Percentiles rank a stretch among this genome's conserved stretches.
These are phyloP conservation scores for Saturnispora bothae DNA, from an alignment of 805 yeast genomes.

Conservation along the genomic window DNA sequence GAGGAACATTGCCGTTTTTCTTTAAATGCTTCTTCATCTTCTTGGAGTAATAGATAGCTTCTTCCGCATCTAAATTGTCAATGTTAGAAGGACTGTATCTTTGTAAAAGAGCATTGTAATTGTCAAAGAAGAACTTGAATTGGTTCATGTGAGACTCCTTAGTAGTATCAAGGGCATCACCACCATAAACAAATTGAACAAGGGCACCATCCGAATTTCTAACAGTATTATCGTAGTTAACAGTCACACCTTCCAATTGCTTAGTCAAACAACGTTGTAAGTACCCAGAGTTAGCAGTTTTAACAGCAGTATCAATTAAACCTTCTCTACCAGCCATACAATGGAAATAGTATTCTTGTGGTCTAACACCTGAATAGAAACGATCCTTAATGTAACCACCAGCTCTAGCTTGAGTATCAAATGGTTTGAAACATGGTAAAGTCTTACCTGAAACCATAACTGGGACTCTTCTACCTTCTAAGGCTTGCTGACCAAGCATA, in stretches of 20 bases:
- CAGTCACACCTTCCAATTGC: constrained; percentile 94
- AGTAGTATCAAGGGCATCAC: constrained; percentile 90
- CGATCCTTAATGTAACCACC: constrained; percentile 98
- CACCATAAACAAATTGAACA: constrained; percentile 94
- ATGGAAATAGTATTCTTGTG: constrained; percentile 98
- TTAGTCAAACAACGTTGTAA: constrained; percentile 96
- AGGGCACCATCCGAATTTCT: constrained; percentile 93
- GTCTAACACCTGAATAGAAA: constrained; percentile 94
- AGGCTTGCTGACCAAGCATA: constrained; percentile 95
- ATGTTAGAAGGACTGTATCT: constrained; percentile 78
- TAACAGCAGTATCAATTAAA: constrained; percentile 97
- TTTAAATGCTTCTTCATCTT: constrained; percentile 64
- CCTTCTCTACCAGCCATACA: constrained; percentile 99
- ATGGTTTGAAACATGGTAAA: constrained; percentile 91
- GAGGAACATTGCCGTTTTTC: constrained; percentile 54
- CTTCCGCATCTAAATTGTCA: constrained; percentile 71
- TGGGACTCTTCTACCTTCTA: constrained; percentile 99
- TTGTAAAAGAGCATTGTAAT: constrained; percentile 74
- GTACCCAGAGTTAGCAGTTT: constrained; percentile 96
- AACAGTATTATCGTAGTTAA: constrained; percentile 87
- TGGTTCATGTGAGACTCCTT: constrained; percentile 91
- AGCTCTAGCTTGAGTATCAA: constrained; percentile 93
- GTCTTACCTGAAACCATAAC: constrained; percentile 98
- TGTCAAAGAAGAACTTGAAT: constrained; percentile 86
- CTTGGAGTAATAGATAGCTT: constrained; percentile 73